Evolutionary conservation across 805 yeast genomes (phyloP).

Genomic region (Wickerhamiella occidentalis): DNA sequence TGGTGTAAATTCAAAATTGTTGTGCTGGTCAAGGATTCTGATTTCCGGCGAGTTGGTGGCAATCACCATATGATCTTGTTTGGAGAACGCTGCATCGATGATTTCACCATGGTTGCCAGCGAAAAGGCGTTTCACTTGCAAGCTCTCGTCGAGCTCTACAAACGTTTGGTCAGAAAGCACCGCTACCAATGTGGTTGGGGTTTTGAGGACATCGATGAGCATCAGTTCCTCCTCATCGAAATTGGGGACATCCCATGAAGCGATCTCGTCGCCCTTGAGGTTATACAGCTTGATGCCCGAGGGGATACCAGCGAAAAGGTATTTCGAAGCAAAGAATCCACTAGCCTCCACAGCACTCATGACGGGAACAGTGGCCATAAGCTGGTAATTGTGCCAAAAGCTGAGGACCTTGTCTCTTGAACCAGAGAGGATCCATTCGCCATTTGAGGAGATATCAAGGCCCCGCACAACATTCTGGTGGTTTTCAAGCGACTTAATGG

Average conservation of each 20-base stretch:
- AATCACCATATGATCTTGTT: constrained; percentile 56
- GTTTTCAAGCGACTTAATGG: constrained; percentile 49
- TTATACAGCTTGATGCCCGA: constrained; percentile 16
- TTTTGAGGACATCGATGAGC: constrained; percentile 7
- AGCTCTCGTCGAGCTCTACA: constrained; percentile 34
- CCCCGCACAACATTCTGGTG: constrained; percentile 84
- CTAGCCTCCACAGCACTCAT: constrained; percentile 37
- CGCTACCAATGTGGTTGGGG: constrained; percentile 14
- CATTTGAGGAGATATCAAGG: constrained; percentile 46
- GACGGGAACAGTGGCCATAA: constrained; percentile 56
- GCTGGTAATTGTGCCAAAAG: constrained; percentile 37
- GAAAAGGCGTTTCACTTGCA: constrained; percentile 20
- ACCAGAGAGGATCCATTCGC: constrained; percentile 54
- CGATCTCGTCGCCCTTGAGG: constrained; percentile 17
- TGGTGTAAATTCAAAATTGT: constrained; percentile 34
- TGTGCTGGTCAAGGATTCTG: constrained; percentile 44
- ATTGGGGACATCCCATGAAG: constrained; percentile 16
- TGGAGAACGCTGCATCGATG: constrained; percentile 52
- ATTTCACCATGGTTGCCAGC: constrained; percentile 95
- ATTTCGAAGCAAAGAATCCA: constrained; percentile 25
- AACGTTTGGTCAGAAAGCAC: constrained; percentile 73
- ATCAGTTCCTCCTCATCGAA: constrained; percentile 18
- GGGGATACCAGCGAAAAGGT: constrained; percentile 18
- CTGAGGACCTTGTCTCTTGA: constrained; percentile 80
- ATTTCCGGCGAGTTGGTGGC: constrained; percentile 92